Percentiles rank a stretch among this genome's conserved stretches.
These are phyloP conservation scores for Neonectria coccinea DNA, from an alignment of 2,329 filamentous ascomycete species.

Conservation along the genomic window DNA sequence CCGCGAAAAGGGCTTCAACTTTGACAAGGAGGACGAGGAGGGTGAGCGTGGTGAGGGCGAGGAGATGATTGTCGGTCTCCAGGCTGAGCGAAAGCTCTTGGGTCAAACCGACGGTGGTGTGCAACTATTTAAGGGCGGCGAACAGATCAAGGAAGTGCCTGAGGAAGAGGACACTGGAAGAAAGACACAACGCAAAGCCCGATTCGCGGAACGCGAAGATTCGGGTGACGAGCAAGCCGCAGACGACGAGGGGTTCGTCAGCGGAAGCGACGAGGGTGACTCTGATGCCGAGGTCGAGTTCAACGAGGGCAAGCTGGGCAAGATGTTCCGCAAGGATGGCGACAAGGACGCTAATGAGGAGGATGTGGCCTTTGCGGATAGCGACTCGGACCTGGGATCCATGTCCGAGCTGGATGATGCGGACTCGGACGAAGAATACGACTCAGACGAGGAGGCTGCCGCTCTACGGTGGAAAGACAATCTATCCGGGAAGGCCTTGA, in stretches of 20 bases:
- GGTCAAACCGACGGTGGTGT: conserved; percentile 87
- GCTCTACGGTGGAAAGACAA: conserved; percentile 89
- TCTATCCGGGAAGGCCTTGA: conserved; percentile 78
- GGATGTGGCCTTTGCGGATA: conserved; percentile 92
- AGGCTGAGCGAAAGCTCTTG: conserved; percentile 83
- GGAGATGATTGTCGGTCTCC: conserved; percentile 90
- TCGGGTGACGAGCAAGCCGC: conserved; percentile 65
- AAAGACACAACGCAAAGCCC: conserved; percentile 67
- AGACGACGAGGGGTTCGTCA: conserved; percentile 65
- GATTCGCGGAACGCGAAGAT: conserved; percentile 71
- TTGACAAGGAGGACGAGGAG: conserved; percentile 74
- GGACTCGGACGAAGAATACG: conserved; percentile 63
- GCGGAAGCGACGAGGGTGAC: conserved; percentile 64
- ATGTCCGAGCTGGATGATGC: conserved; percentile 70
- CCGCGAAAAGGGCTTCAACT: conserved; percentile 78
- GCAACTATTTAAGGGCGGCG: conserved; percentile 84
- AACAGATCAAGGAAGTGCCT: conserved; percentile 70
- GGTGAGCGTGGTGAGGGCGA: conserved; percentile 91
- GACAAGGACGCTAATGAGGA: conserved; percentile 69
- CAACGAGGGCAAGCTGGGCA: conserved; percentile 69
- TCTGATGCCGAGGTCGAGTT: conserved; percentile 68
- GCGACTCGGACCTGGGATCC: conserved; percentile 95
- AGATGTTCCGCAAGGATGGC: conserved; percentile 66
- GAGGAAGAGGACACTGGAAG: conserved; percentile 68
- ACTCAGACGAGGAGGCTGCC: conserved; percentile 76